Conservation (phyloP, 768 basidiomycete species). For the Boletellus ananas region DNA sequence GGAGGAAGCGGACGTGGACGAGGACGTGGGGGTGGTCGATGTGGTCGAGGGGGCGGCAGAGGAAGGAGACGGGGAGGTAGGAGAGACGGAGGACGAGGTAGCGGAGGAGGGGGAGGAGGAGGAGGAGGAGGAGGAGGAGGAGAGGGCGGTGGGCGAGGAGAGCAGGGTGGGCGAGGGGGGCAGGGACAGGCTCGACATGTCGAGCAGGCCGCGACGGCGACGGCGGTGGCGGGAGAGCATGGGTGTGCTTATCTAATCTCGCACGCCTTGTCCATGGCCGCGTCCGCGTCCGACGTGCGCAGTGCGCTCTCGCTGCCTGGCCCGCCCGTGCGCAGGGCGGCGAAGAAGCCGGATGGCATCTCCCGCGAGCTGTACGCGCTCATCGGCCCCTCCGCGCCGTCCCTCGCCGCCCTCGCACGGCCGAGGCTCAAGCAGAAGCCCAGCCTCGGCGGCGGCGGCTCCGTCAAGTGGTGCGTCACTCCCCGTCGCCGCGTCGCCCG, state of each 20-base stretch:
- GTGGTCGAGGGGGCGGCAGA: background rate
- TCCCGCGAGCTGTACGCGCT: slow-evolving; percentile 90
- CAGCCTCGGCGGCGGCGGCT: slow-evolving; percentile 57
- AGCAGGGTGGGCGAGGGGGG: too few relatives aligned
- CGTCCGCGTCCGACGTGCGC: slow-evolving; percentile 77
- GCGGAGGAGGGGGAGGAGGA: background rate
- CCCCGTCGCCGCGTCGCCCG: background rate
- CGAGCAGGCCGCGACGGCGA: background rate
- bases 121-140: background rate
- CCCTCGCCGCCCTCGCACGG: slow-evolving; percentile 73
- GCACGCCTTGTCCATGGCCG: slow-evolving; percentile 43
- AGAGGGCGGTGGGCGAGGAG: background rate
- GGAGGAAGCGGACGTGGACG: background rate
- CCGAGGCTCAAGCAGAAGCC: slow-evolving; percentile 87
- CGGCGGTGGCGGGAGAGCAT: background rate
- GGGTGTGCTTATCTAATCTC: background rate
- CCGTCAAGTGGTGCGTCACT: slow-evolving; percentile 63
- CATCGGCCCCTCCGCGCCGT: slow-evolving; percentile 91
- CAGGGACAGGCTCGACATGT: background rate
- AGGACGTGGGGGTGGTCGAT: background rate
- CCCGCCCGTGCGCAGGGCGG: slow-evolving; percentile 1
- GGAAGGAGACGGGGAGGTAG: too few relatives aligned
- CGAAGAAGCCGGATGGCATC: slow-evolving; percentile 83
- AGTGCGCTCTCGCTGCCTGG: slow-evolving; percentile 67
- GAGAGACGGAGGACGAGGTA: too few relatives aligned